phyloP scores from a whole-genome alignment of 441 rosid species.

The Omphalea diandra region DNA sequence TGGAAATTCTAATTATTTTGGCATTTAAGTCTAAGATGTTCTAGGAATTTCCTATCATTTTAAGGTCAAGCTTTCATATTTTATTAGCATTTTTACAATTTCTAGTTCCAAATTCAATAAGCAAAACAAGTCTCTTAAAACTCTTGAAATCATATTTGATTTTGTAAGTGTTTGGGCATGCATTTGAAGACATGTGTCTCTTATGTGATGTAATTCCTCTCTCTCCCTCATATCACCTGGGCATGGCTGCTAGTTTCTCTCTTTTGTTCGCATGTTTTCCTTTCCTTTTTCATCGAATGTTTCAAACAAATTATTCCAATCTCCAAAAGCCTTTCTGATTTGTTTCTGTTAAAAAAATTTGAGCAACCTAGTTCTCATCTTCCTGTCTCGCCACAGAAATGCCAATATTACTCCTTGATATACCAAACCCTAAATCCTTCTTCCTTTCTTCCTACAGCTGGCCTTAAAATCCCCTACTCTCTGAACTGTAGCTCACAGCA shows the following conservation, averaged over 20 bases:
- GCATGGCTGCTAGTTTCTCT: background rate
- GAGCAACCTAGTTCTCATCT: background rate
- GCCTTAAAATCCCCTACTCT: background rate
- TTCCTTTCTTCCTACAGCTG: background rate
- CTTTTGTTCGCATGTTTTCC: background rate
- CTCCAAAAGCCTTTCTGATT: background rate
- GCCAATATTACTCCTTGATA: background rate
- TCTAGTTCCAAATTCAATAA: background rate
- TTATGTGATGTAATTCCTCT: background rate
- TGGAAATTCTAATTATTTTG: background rate
- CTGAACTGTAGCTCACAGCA: background rate
- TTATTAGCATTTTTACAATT: background rate
- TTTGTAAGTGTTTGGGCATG: too few relatives aligned
- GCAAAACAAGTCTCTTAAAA: conserved; percentile 2
- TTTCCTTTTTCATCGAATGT: background rate
- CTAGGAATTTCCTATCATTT: background rate
- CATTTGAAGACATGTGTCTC: background rate
- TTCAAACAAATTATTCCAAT: background rate
- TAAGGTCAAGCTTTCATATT: background rate
- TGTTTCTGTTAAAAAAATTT: background rate
- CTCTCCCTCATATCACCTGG: background rate
- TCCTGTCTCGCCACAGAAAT: background rate
- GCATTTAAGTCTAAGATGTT: background rate
- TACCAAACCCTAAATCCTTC: background rate
- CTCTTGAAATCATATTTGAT: too few relatives aligned